phyloP scores from a whole-genome alignment of 345 rosid genomes.

The Angophora floribunda region DNA sequence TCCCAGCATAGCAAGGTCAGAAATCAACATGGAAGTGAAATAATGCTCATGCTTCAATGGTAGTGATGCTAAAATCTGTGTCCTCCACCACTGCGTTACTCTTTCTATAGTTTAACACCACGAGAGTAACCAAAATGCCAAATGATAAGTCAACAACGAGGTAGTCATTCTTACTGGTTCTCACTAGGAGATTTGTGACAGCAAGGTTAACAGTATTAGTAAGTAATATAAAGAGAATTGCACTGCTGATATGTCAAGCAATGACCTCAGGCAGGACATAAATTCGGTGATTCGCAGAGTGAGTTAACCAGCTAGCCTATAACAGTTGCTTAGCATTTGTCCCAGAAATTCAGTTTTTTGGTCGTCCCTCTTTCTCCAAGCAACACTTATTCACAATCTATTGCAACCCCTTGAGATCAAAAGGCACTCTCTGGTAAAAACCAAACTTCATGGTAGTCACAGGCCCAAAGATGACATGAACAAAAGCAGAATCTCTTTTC shows the following conservation, averaged over 20 bases:
- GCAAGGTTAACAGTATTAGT: background rate
- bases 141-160: background rate
- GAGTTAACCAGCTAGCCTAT: background rate
- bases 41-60: background rate
- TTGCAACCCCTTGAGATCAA: too few species aligned
- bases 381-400: background rate
- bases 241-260: background rate
- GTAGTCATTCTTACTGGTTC: background rate
- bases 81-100: background rate
- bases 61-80: background rate
- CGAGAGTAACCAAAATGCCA: background rate
- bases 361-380: background rate
- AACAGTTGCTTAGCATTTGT: background rate
- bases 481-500: background rate
- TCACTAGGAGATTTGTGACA: background rate
- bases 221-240: background rate
- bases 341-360: background rate
- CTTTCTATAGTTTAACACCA: background rate
- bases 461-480: too few species aligned
- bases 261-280: too few species aligned
- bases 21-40: background rate
- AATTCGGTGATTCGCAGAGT: background rate
- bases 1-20: background rate
- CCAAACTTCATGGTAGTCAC: too few species aligned
- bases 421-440: too few species aligned